These are phyloP conservation scores for Crucibulum laeve DNA, from an alignment of 768 basidiomycete genomes.

Conservation along the genomic window DNA sequence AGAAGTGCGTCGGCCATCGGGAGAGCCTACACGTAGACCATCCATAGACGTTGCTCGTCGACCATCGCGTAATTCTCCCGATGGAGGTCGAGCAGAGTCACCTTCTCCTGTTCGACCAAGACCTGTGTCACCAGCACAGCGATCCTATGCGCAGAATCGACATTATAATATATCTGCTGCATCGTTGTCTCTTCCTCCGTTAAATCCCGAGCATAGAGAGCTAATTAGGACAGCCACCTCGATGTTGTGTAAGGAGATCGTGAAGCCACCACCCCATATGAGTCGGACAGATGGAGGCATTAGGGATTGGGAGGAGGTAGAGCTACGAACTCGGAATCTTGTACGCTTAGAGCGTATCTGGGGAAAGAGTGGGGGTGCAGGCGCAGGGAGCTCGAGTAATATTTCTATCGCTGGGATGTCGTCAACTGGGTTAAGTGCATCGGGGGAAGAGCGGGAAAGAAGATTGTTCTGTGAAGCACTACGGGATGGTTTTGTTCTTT, in stretches of 20 bases:
- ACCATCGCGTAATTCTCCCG: conserved; percentile 14
- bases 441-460: conserved; percentile 74
- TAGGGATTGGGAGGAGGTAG: conserved; percentile 74
- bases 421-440: conserved; percentile 34
- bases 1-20: conserved; percentile 31
- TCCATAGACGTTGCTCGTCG: conserved; percentile 20
- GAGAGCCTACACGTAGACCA: conserved; percentile 28
- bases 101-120: conserved; percentile 42
- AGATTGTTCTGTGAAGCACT: conserved; percentile 70
- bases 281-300: conserved; percentile 42
- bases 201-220: conserved; percentile 61
- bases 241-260: conserved; percentile 62
- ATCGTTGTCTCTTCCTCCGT: conserved; percentile 39
- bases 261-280: conserved; percentile 55
- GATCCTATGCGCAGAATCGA: conserved; percentile 47
- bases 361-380: conserved; percentile 52
- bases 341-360: conserved; percentile 72
- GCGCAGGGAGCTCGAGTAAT: conserved; percentile 37
- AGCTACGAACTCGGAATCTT: conserved; percentile 56
- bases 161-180: conserved; percentile 58
- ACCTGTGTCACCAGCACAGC: conserved; percentile 42
- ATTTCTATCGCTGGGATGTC: conserved; percentile 21
- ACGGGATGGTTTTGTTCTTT: conserved; percentile 81
- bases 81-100: conserved; percentile 29
- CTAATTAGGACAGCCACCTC: conserved; percentile 62